These are phyloP conservation scores for Fusarium sp. DNA, from an alignment of 2,329 filamentous ascomycete genomes.

Conservation along the genomic window DNA sequence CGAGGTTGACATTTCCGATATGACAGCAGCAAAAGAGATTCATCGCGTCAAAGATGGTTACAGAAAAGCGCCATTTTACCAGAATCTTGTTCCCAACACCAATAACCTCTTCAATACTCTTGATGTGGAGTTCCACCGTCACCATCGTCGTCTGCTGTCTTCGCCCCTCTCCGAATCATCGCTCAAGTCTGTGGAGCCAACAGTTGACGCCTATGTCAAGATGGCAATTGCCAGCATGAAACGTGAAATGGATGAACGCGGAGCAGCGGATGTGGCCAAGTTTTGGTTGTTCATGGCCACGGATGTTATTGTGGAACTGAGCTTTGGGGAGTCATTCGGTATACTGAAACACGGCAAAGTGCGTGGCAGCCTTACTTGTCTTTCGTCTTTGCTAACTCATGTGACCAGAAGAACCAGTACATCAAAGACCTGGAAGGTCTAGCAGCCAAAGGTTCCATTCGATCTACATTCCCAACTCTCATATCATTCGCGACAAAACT, in stretches of 20 bases:
- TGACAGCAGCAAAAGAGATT: neutral
- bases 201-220: neutral
- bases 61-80: neutral
- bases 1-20: neutral
- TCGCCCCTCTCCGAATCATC: neutral
- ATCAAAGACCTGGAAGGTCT: neutral
- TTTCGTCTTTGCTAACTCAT: fast-evolving
- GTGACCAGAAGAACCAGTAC: neutral
- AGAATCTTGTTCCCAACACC: neutral
- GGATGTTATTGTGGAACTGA: neutral
- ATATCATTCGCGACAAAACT: neutral
- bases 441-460: neutral
- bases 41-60: neutral
- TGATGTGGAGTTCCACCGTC: neutral
- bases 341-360: neutral
- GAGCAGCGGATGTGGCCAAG: neutral
- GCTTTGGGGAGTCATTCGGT: neutral
- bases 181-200: neutral
- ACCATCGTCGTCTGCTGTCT: neutral
- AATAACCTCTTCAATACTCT: neutral
- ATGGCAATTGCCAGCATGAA: neutral
- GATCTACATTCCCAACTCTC: neutral
- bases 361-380: fast-evolving
- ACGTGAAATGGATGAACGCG: neutral
- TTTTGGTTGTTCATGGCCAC: neutral